Base-by-base conservation (phyloP, 1,284 basidiomycete genomes). In the Amylostereum chailletii region DNA sequence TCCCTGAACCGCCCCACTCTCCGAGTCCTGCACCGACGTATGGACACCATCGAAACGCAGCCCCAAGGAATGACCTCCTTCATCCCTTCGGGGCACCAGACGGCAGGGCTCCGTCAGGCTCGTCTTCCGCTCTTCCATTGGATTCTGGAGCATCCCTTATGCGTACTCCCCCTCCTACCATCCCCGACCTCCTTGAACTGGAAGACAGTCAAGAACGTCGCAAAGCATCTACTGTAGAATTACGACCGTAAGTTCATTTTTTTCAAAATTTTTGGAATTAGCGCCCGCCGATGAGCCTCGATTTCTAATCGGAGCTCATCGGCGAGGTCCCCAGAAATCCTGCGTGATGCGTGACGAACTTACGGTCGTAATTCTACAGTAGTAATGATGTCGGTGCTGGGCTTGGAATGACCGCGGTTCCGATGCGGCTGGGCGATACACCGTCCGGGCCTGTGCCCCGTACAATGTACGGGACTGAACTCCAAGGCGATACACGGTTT, bases 391-490 rank as follows among this genome's bases (percentile, higher is more conserved):
- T 63, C 34, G 62, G 60, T n/a, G 51, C 53, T 9, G 56, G 53
- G 29, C 47, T 60, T 6, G 58, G 55, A 10, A 53, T 56, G 51
- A 51, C 55, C 10, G 42, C 48, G 1, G 30, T 51, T 8, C 53
- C 55, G 29, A 30, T 19, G 19, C 48, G 49, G 33, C 57, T 58
- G 45, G 62, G 64, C 9, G 66, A 69, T 8, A 64, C 65, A 19
- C 65, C 67, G 0, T 64, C 55, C 32, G 58, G 50, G 42, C 68
- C 69, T 10, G 63, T 72, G 52, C 77, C 75, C 60, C 75, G 78
- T 53, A 89, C 86, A 11, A 86, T 89, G 80, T 89, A 86, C 63
- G 86, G 86, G 4, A 89, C 86, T 0, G 86, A 89, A 63, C 62
- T 87, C 40, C 84, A 86, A 31, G 68, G 69, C 39, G 85, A 89